Evolutionary conservation across 2,329 filamentous ascomycete genomes (phyloP).

Genomic region (Hypoxylon sp.): DNA sequence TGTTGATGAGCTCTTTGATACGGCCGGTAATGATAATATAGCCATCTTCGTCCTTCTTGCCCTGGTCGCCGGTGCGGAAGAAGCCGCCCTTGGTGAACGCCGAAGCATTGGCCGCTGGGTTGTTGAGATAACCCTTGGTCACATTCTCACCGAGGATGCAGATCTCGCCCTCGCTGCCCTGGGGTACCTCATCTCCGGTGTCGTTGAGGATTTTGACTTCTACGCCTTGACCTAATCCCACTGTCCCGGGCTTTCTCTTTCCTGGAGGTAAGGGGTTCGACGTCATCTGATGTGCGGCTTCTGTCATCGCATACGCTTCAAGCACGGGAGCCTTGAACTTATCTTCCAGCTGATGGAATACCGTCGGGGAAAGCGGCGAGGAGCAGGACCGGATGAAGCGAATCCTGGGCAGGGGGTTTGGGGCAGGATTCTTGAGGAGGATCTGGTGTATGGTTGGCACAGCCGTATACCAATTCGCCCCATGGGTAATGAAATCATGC

Average conservation of each 20-base stretch:
- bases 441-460: conserved; percentile 96
- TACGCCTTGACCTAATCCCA: conserved; percentile 86
- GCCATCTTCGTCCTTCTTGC: conserved; percentile 81
- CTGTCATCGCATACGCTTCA: conserved; percentile 94
- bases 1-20: conserved; percentile 94
- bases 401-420: conserved; percentile 76
- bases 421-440: conserved; percentile 78
- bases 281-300: conserved; percentile 88
- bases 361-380: conserved; percentile 83
- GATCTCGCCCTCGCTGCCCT: conserved; percentile 82
- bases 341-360: conserved; percentile 82
- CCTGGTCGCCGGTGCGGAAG: conserved; percentile 91
- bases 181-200: conserved; percentile 74
- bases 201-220: conserved; percentile 82
- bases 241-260: conserved; percentile 83
- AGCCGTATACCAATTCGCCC: conserved; percentile 91
- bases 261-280: conserved; percentile 78
- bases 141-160: conserved; percentile 86
- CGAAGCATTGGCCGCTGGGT: conserved; percentile 78
- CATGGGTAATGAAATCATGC: conserved; percentile 77
- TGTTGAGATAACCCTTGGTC: conserved; percentile 88
- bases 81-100: conserved; percentile 82
- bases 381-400: conserved; percentile 91
- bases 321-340: conserved; percentile 83
- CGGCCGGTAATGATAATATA: conserved; percentile 90